Conservation (phyloP, 1,284 basidiomycete genomes). For the Tranzscheliella williamsii region DNA sequence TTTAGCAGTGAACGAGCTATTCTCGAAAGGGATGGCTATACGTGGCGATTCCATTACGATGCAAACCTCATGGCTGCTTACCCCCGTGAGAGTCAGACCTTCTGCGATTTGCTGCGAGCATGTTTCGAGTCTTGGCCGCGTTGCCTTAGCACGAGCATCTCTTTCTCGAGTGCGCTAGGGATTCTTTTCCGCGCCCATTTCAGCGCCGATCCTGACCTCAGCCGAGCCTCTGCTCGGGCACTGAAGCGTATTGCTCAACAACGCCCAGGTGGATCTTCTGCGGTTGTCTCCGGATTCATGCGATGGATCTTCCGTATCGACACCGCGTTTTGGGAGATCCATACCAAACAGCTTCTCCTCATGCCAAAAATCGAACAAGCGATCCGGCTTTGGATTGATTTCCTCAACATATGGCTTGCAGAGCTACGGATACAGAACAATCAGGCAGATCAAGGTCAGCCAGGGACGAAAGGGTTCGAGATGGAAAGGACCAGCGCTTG, state of each 20-base stretch:
- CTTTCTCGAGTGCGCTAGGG: slow-evolving; percentile 71
- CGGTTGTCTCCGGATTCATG: slow-evolving; percentile 73
- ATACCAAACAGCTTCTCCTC: slow-evolving; percentile 68
- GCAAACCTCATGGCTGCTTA: slow-evolving; percentile 72
- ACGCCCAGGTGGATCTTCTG: slow-evolving; percentile 62
- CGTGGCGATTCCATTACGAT: slow-evolving; percentile 68
- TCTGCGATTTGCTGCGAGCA: slow-evolving; percentile 75
- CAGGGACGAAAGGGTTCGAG: slow-evolving; percentile 29
- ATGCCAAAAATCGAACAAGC: slow-evolving; percentile 70
- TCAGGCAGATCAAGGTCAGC: slow-evolving; percentile 32
- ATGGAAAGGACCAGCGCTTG: slow-evolving; percentile 55
- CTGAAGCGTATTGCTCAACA: slow-evolving; percentile 76
- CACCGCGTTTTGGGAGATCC: slow-evolving; percentile 71
- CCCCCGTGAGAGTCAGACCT: slow-evolving; percentile 66
- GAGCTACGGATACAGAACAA: slow-evolving; percentile 58
- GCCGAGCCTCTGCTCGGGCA: slow-evolving; percentile 72
- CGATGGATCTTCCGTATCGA: slow-evolving; percentile 77
- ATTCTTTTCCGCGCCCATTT: slow-evolving; percentile 79
- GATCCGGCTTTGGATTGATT: slow-evolving; percentile 73
- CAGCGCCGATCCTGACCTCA: slow-evolving; percentile 75
- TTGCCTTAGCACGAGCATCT: slow-evolving; percentile 66
- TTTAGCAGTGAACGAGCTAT: slow-evolving; percentile 29
- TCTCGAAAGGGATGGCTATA: slow-evolving; percentile 60
- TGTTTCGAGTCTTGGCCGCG: slow-evolving; percentile 86
- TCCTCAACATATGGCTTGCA: slow-evolving; percentile 73